A percentile compares a stretch with the other conserved stretches of the same genome.
These are phyloP conservation scores for Eimeria sp. DNA, from an alignment of 169 alveolate genomes.

Conservation along the genomic window DNA sequence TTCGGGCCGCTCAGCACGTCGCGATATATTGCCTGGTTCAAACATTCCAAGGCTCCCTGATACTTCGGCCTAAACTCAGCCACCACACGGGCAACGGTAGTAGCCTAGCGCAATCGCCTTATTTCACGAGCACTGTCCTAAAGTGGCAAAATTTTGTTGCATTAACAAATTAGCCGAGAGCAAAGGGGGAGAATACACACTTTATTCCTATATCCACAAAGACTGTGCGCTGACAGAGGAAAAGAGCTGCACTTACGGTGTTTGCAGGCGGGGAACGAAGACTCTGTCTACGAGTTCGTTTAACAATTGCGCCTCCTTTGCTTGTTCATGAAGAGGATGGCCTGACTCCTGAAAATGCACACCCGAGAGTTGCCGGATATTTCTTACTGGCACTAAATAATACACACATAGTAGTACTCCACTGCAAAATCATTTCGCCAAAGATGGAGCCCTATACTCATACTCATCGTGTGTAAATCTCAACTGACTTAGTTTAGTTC, in stretches of 20 bases:
- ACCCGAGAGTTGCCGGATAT: too few species aligned
- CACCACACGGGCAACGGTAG: not conserved
- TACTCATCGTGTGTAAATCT: not conserved
- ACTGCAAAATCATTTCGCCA: not conserved
- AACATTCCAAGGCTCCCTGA: slow-evolving; percentile 43
- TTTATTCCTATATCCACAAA: not conserved
- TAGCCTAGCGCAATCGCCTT: not conserved
- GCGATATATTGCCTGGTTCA: slow-evolving; percentile 29
- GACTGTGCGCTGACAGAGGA: not conserved
- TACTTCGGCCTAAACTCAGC: slow-evolving; percentile 49
- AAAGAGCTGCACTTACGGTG: slow-evolving; percentile 25
- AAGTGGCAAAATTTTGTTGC: not conserved
- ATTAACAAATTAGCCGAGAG: not conserved
- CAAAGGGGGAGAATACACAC: not conserved
- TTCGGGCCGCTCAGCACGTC: slow-evolving; percentile 53
- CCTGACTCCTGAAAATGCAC: not conserved
- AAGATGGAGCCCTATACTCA: not conserved
- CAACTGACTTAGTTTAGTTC: too few species aligned
- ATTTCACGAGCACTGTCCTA: not conserved
- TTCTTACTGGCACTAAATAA: not conserved
- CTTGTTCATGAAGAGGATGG: slow-evolving; percentile 31
- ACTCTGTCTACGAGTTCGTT: slow-evolving; percentile 40
- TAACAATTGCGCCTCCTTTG: not conserved
- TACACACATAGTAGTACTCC: not conserved
- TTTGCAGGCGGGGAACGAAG: slow-evolving; percentile 71